phyloP scores from a whole-genome alignment of 2,329 filamentous ascomycete species.

The Periconia sp. region DNA sequence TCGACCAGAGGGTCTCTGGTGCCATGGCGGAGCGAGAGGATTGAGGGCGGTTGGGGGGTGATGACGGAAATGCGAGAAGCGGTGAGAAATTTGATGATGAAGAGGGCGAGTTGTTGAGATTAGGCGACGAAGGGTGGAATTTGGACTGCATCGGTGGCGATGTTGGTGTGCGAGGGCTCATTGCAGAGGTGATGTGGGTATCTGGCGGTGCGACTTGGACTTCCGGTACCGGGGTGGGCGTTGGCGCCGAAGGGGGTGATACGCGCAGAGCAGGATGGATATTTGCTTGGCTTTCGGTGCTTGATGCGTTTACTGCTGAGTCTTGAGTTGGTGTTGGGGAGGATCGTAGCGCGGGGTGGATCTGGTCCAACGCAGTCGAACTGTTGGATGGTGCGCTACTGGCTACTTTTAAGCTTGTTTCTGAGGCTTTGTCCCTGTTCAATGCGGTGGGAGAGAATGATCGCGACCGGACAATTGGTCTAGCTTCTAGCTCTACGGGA shows the following conservation, averaged over 20 bases:
- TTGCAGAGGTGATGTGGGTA: conserved; percentile 12
- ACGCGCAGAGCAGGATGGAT: conserved; percentile 10
- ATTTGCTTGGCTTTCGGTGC: conserved; percentile 8
- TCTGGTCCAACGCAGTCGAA: conserved; percentile 6
- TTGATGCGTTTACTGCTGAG: background rate
- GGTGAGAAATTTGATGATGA: too few relatives aligned
- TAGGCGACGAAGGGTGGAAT: conserved; percentile 1
- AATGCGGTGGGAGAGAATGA: conserved; percentile 19
- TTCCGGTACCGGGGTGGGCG: conserved; percentile 4
- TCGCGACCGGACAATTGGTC: conserved; percentile 17
- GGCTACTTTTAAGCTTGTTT: background rate
- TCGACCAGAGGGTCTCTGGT: conserved; percentile 1
- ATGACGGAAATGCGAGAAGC: background rate
- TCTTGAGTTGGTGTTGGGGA: conserved; percentile 5
- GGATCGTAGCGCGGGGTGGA: conserved; percentile 24
- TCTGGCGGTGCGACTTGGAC: conserved; percentile 6
- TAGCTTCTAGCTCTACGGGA: conserved; percentile 15
- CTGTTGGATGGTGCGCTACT: conserved; percentile 7
- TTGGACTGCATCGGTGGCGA: conserved; percentile 2
- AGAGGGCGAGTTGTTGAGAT: background rate
- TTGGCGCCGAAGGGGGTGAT: background rate
- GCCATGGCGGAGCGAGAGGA: conserved; percentile 10
- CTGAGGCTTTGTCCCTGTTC: background rate
- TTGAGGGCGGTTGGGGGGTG: background rate
- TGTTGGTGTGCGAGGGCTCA: conserved; percentile 10